These are phyloP conservation scores for Corynespora cassiicola DNA, from an alignment of 2,329 filamentous ascomycete species.

Conservation along the genomic window DNA sequence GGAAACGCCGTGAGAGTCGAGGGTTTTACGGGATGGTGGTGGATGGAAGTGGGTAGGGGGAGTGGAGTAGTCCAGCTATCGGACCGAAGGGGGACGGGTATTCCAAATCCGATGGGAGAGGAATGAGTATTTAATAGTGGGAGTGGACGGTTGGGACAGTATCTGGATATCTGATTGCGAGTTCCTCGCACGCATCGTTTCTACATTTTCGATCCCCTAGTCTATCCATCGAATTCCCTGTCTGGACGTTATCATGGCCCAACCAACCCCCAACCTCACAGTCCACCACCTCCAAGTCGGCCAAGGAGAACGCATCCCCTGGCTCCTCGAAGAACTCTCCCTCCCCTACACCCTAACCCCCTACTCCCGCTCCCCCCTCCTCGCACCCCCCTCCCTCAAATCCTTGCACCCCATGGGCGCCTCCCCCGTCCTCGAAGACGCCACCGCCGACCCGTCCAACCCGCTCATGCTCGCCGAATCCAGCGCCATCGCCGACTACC, in stretches of 20 bases:
- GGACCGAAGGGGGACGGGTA: too few relatives aligned
- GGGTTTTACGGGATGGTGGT: too few relatives aligned
- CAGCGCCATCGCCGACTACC: conserved; percentile 67
- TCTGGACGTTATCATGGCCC: background rate
- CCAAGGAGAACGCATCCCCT: conserved; percentile 69
- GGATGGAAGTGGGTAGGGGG: too few relatives aligned
- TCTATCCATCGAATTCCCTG: background rate
- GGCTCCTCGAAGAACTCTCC: conserved; percentile 69
- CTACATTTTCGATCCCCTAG: too few relatives aligned
- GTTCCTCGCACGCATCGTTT: too few relatives aligned
- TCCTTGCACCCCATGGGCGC: conserved; percentile 54
- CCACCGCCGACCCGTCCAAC: conserved; percentile 45
- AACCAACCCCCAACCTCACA: conserved; percentile 28
- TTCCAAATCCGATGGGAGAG: too few relatives aligned
- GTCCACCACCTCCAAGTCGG: conserved; percentile 53
- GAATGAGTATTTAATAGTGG: too few relatives aligned
- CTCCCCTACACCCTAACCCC: conserved; percentile 60
- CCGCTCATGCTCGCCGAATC: conserved; percentile 64
- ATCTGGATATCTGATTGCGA: too few relatives aligned
- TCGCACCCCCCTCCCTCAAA: conserved; percentile 40
- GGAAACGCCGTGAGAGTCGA: too few relatives aligned
- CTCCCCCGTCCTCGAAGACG: conserved; percentile 67
- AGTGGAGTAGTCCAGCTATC: too few relatives aligned
- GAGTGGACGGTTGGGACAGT: too few relatives aligned
- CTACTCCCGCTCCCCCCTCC: conserved; percentile 55